Evolutionary conservation across 2,329 filamentous ascomycete genomes (phyloP), one percentile per base, ranked within the genome.

Genomic region (Cytospora leucostoma): DNA sequence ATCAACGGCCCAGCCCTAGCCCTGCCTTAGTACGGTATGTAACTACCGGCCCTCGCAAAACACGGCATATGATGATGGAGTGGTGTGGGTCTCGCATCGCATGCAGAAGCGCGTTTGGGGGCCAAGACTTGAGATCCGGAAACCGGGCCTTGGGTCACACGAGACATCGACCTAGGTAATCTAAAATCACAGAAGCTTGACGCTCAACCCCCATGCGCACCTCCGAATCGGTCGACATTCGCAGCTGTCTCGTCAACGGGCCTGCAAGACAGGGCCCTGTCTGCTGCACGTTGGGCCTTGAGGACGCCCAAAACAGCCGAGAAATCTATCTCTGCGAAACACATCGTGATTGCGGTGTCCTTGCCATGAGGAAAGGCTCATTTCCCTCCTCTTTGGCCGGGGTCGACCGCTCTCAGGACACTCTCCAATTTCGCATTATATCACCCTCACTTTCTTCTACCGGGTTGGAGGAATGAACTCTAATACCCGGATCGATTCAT

Each of bases 1-100:
- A 47, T 47, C 44, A 47, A 47, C 44, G 44, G 44, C 21, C 44
- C 44, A 47, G 44, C 44, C 44, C 44, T 47, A 47, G n/a, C 35
- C 35, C 35, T 37, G 12, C 35, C 35, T 13, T 37, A 10, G 35
- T 27, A 27, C 27, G 27, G 27, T 27, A 27, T 27, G 35, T 37
- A 37, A 8, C 35, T 37, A 37, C 35, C 27, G 27, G 27, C 2
- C 27, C 27, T 27, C 27, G 2, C 27, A 27, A 27, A 27, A 27
- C 27, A 27, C 27, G 27, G 27, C 27, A 27, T 27, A 27, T 27
- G 4, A 27, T 27, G 27, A 4, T 3, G 27, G 27, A n/a, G 27
- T 27, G 27, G 27, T 27, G 27, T 27, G 27, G 27, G 2, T 27
- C 4, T 27, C 27, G 27, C 27, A 27, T 27, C 27, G 27, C 27